Percentiles rank a stretch among this genome's conserved stretches.
phyloP scores from a whole-genome alignment of 192 early-diverging fungal genomes.

The Dissophora ornata region DNA sequence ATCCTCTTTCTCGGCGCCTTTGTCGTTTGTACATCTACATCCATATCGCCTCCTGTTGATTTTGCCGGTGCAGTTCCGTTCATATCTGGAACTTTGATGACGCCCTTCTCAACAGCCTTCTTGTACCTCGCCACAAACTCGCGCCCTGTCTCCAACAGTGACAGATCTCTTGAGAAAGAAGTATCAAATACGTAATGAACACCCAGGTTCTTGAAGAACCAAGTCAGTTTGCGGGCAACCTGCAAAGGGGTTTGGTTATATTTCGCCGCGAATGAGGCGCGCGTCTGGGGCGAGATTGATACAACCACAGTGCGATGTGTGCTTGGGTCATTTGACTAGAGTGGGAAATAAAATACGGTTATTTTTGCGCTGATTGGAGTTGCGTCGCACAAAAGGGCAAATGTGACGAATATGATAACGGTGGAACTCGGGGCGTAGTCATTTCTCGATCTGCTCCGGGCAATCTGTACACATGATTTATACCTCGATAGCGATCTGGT shows the following conservation, averaged over 20 bases:
- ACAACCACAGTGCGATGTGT: conserved; percentile 77
- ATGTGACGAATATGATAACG: not conserved
- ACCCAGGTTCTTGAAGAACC: conserved; percentile 84
- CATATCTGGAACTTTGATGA: conserved; percentile 24
- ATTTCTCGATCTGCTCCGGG: not conserved
- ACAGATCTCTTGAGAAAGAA: conserved; percentile 89
- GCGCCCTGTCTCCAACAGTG: conserved; percentile 82
- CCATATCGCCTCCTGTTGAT: conserved; percentile 25
- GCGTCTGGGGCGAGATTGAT: conserved; percentile 89
- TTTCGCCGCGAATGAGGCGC: conserved; percentile 91
- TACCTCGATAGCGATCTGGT: conserved; percentile 60
- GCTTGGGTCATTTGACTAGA: conserved; percentile 52
- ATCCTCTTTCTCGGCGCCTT: conserved; percentile 52
- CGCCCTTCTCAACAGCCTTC: conserved; percentile 53
- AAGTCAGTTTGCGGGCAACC: conserved; percentile 76
- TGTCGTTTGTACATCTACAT: conserved; percentile 31
- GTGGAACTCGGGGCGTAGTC: not conserved
- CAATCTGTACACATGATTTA: not conserved
- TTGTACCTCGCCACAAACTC: conserved; percentile 89
- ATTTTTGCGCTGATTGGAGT: no score
- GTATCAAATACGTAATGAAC: conserved; percentile 91
- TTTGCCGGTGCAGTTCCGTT: conserved; percentile 4
- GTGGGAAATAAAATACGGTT: no score
- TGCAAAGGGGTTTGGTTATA: conserved; percentile 76
- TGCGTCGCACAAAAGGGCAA: conserved; percentile 3